Evolutionary conservation across 1,284 basidiomycete species (phyloP).

Genomic region (Trametes sp.): DNA sequence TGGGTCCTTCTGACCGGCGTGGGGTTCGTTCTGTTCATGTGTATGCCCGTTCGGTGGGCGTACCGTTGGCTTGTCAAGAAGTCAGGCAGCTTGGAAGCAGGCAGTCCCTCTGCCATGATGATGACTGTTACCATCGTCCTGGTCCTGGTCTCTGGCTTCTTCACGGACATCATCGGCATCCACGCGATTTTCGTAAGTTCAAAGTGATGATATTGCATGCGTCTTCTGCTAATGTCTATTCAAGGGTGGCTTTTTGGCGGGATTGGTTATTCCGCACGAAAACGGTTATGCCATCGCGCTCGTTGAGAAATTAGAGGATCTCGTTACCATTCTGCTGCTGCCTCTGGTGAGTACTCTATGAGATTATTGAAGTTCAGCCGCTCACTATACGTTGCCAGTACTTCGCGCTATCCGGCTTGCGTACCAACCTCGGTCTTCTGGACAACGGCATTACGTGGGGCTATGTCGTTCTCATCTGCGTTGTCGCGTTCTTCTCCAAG

Average conservation of each 20-base stretch:
- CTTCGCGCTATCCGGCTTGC: conserved; percentile 83
- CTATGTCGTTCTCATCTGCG: conserved; percentile 82
- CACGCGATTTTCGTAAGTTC: conserved; percentile 68
- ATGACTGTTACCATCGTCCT: conserved; percentile 83
- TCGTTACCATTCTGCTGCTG: conserved; percentile 77
- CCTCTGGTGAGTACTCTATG: conserved; percentile 72
- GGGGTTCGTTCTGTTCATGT: conserved; percentile 65
- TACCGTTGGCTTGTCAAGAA: conserved; percentile 73
- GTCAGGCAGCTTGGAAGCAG: conserved; percentile 78
- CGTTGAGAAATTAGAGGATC: conserved; percentile 82
- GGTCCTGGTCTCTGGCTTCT: conserved; percentile 82
- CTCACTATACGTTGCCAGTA: conserved; percentile 57
- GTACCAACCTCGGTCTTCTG: conserved; percentile 84
- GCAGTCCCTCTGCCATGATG: conserved; percentile 77
- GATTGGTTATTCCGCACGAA: conserved; percentile 89
- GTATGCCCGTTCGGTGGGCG: conserved; percentile 71
- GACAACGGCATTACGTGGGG: conserved; percentile 84
- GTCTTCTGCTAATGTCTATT: background rate
- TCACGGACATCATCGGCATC: conserved; percentile 88
- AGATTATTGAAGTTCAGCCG: too few species aligned
- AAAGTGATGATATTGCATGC: background rate
- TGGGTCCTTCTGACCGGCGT: conserved; percentile 68
- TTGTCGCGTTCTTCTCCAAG: conserved; percentile 85
- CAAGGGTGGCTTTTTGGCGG: conserved; percentile 85
- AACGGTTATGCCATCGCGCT: conserved; percentile 85